Percentiles rank a stretch among this genome's conserved stretches.
phyloP scores from a whole-genome alignment of 176 grass and related monocot species.

The Bolboschoenus planiculmis region DNA sequence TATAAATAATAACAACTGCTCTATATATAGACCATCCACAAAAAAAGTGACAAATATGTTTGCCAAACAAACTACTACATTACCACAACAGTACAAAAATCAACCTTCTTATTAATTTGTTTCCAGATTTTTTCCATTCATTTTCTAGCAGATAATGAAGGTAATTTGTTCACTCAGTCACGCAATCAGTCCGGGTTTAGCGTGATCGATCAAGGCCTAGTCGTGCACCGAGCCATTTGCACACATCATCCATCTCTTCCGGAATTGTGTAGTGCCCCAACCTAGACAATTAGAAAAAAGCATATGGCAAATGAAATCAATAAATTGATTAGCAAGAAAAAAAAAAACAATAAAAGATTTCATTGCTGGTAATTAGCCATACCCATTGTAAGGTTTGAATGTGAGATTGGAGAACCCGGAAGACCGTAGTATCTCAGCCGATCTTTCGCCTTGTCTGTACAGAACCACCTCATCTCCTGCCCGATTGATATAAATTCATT shows the following conservation, averaged over 20 bases:
- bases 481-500: neutral
- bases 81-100: slow-evolving; percentile 18
- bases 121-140: neutral
- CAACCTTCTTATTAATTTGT: slow-evolving; percentile 12
- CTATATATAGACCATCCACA: neutral
- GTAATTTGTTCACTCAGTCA: neutral
- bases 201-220: slow-evolving; percentile 58
- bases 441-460: slow-evolving; percentile 74
- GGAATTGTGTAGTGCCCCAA: slow-evolving; percentile 86
- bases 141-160: slow-evolving; percentile 11
- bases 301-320: neutral
- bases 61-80: slow-evolving; percentile 14
- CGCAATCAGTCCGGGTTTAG: neutral
- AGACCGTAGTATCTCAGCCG: slow-evolving; percentile 44
- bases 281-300: slow-evolving; percentile 31
- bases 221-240: slow-evolving; percentile 74
- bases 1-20: neutral
- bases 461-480: slow-evolving; percentile 80
- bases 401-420: slow-evolving; percentile 58
- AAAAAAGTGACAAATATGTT: neutral
- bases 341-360: neutral
- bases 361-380: slow-evolving; percentile 14
- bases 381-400: slow-evolving; percentile 82
- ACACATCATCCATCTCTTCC: slow-evolving; percentile 92
- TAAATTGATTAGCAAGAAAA: neutral